phyloP scores from a whole-genome alignment of 352 stramenopile genomes.

The Aphanomyces stellatus region DNA sequence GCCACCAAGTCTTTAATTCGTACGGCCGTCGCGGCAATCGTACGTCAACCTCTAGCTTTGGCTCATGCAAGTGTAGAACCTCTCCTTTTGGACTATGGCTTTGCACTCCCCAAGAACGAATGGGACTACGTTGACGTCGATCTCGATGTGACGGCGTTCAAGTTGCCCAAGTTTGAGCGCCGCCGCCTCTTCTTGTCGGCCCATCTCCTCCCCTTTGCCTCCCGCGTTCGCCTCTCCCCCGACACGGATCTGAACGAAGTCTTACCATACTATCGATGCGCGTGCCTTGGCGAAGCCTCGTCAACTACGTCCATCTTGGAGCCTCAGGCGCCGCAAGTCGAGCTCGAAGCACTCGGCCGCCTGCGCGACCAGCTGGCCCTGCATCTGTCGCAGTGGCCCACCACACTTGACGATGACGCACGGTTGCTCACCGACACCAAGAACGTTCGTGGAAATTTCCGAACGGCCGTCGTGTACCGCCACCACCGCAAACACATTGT shows the following conservation, averaged over 20 bases:
- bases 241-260: conserved; percentile 2
- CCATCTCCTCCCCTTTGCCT: conserved; percentile 6
- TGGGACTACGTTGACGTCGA: conserved; percentile 76
- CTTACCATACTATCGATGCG: conserved; percentile 12
- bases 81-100: conserved; percentile 90
- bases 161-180: conserved; percentile 30
- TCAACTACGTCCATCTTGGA: background rate
- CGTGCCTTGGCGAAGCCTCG: background rate
- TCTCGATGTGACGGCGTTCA: background rate
- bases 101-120: conserved; percentile 81
- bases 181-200: conserved; percentile 4
- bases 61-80: conserved; percentile 28
- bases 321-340: background rate
- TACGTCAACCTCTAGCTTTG: background rate
- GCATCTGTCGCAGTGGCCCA: background rate
- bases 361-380: background rate
- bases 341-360: background rate
- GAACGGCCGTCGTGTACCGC: background rate
- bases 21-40: conserved; percentile 83
- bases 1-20: conserved; percentile 86
- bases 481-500: background rate
- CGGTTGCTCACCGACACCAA: background rate
- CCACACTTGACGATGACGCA: background rate
- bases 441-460: background rate
- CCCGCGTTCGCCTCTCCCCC: background rate